phyloP scores from a whole-genome alignment of 352 stramenopile genomes.

The Saprolegnia parasitica region DNA sequence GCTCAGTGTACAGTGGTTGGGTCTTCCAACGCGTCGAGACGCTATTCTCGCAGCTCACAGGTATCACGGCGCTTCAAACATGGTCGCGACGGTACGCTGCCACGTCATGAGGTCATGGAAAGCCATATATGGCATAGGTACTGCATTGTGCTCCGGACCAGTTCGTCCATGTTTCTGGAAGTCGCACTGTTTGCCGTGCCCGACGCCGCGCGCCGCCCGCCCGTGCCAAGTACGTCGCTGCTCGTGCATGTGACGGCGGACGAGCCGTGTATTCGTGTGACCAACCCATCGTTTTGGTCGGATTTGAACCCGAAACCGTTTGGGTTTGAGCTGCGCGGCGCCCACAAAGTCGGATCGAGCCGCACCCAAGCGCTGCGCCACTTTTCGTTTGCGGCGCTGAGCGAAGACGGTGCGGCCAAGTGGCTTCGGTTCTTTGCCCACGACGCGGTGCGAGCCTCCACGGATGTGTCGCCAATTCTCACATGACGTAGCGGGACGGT shows the following conservation, averaged over 20 bases:
- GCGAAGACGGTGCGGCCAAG: not conserved
- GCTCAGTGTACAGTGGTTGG: slow-evolving; percentile 35
- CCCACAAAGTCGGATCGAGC: not conserved
- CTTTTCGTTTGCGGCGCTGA: slow-evolving; percentile 14
- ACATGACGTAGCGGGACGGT: not conserved
- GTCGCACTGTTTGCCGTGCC: slow-evolving; percentile 10
- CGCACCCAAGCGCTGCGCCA: not conserved
- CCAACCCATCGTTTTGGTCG: not conserved
- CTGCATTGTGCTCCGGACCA: slow-evolving; percentile 16
- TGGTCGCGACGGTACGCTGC: slow-evolving; percentile 23
- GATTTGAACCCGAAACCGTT: not conserved
- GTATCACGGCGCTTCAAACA: slow-evolving; percentile 34
- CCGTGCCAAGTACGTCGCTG: slow-evolving; percentile 11
- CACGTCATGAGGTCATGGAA: not conserved
- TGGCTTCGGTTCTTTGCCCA: slow-evolving; percentile 1
- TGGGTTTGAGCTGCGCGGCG: not conserved
- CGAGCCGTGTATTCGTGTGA: slow-evolving; percentile 1
- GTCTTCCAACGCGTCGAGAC: slow-evolving; percentile 37
- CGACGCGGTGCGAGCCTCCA: not conserved
- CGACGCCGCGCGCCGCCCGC: not conserved
- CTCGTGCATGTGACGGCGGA: slow-evolving; percentile 3
- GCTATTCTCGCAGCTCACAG: slow-evolving; percentile 33
- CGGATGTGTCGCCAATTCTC: not conserved
- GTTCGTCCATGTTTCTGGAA: slow-evolving; percentile 18
- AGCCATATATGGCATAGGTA: not conserved